These are phyloP conservation scores for Candida chilensis DNA, from an alignment of 805 yeast species.

Conservation along the genomic window DNA sequence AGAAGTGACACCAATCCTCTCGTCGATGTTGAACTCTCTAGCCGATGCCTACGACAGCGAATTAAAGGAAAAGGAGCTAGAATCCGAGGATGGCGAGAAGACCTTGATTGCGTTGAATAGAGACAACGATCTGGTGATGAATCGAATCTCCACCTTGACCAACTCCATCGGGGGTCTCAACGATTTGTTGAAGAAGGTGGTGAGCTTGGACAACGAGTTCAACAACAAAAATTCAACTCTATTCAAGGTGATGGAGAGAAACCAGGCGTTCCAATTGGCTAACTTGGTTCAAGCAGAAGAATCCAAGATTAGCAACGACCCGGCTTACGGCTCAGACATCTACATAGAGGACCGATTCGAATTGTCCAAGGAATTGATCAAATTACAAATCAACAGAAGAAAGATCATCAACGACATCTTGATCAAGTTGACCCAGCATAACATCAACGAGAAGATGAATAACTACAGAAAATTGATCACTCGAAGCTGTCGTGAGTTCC, in stretches of 20 bases:
- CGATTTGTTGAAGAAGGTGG: slow-evolving; percentile 9
- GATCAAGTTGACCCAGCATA: slow-evolving; percentile 17
- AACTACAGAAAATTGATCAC: slow-evolving; percentile 34
- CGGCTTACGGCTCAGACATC: no score
- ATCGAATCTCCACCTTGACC: slow-evolving; percentile 1
- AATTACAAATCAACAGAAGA: slow-evolving; percentile 20
- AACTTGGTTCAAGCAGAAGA: slow-evolving; percentile 28
- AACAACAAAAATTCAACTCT: slow-evolving; percentile 1
- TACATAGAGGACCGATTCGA: no score
- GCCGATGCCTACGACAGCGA: slow-evolving; percentile 39
- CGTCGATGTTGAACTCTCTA: slow-evolving; percentile 24
- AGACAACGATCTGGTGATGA: slow-evolving; percentile 17
- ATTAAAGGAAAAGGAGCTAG: slow-evolving; percentile 44
- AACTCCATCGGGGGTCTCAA: neutral
- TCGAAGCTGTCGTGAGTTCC: slow-evolving; percentile 32
- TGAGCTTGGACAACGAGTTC: slow-evolving; percentile 5
- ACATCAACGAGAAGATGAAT: slow-evolving; percentile 29
- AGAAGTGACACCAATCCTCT: neutral
- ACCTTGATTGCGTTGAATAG: slow-evolving; percentile 28
- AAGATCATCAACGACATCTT: slow-evolving; percentile 15
- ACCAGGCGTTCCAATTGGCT: slow-evolving; percentile 37
- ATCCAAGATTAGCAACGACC: slow-evolving; percentile 8
- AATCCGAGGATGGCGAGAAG: slow-evolving; percentile 35
- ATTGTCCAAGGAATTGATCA: slow-evolving; percentile 10
- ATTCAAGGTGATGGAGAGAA: slow-evolving; percentile 17